A percentile compares a stretch with the other conserved stretches of the same genome.
Conservation (phyloP, 1,284 basidiomycete species). For the Ceratobasidium sp. region DNA sequence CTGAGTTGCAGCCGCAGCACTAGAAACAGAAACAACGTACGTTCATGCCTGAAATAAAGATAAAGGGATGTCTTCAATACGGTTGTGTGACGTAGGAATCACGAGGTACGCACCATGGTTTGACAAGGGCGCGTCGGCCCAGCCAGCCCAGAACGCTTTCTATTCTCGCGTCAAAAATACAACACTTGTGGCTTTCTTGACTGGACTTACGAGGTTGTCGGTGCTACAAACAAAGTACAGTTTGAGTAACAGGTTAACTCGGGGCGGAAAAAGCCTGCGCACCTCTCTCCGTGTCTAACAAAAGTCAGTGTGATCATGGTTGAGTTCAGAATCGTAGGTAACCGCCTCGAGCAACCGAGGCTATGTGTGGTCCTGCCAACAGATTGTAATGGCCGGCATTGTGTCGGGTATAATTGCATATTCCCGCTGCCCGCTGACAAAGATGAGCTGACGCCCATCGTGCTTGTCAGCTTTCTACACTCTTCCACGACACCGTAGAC, state of each 20-base stretch:
- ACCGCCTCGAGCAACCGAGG: slow-evolving; percentile 21
- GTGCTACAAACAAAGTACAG: slow-evolving; percentile 19
- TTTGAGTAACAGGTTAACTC: slow-evolving; percentile 49
- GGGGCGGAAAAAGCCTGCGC: slow-evolving; percentile 70
- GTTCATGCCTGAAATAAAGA: slow-evolving; percentile 63
- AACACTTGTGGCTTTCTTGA: slow-evolving; percentile 50
- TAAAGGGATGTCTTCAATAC: too few relatives aligned
- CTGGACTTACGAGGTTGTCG: slow-evolving; percentile 24
- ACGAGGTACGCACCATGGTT: slow-evolving; percentile 69
- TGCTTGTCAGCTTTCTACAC: slow-evolving; percentile 42
- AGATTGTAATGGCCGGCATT: not conserved
- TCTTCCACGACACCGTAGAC: slow-evolving; percentile 44
- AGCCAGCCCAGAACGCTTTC: slow-evolving; percentile 75
- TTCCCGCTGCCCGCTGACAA: slow-evolving; percentile 3
- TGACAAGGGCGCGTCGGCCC: slow-evolving; percentile 69
- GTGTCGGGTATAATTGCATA: slow-evolving; percentile 40
- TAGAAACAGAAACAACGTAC: slow-evolving; percentile 54
- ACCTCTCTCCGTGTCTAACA: slow-evolving; percentile 76
- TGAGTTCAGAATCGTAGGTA: not conserved
- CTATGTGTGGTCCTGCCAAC: slow-evolving; percentile 19
- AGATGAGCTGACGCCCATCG: slow-evolving; percentile 17
- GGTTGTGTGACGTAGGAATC: not conserved
- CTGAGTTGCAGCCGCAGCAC: not conserved
- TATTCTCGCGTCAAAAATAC: slow-evolving; percentile 49
- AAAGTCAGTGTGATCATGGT: slow-evolving; percentile 56